Evolutionary conservation across 768 basidiomycete genomes (phyloP).

Genomic region (Pholiota microspora): DNA sequence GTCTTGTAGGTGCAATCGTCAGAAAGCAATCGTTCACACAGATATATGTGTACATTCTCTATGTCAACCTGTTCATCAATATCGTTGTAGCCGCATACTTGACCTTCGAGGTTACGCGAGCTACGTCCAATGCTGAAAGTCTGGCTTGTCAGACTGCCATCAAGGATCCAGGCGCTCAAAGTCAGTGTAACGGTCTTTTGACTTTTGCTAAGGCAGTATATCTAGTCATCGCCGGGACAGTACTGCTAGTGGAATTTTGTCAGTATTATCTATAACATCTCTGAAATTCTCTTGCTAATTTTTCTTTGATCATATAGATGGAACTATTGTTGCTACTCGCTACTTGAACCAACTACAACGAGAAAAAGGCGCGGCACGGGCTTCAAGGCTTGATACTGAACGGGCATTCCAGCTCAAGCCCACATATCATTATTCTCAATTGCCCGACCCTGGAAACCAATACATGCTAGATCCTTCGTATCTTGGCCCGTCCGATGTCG

Average conservation of each 20-base stretch:
- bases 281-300: neutral
- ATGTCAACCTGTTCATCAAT: slow-evolving; percentile 57
- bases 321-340: slow-evolving; percentile 49
- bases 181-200: slow-evolving; percentile 43
- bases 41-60: slow-evolving; percentile 54
- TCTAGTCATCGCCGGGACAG: slow-evolving; percentile 37
- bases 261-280: slow-evolving; percentile 23
- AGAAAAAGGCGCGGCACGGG: slow-evolving; percentile 45
- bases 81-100: slow-evolving; percentile 50
- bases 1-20: slow-evolving; percentile 61
- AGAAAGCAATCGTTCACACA: slow-evolving; percentile 61
- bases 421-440: slow-evolving; percentile 24
- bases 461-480: slow-evolving; percentile 8
- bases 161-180: slow-evolving; percentile 35
- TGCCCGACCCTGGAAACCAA: slow-evolving; percentile 12
- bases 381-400: slow-evolving; percentile 32
- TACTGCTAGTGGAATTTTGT: slow-evolving; percentile 60
- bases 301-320: slow-evolving; percentile 35
- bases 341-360: slow-evolving; percentile 50
- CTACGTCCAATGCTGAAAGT: slow-evolving; percentile 38
- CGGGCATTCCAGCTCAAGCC: slow-evolving; percentile 34
- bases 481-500: slow-evolving; percentile 16
- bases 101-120: slow-evolving; percentile 45
- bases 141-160: slow-evolving; percentile 46
- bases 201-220: slow-evolving; percentile 44